A percentile compares a stretch with the other conserved stretches of the same genome.
phyloP scores from a whole-genome alignment of 345 rosid genomes.

The Lagerstroemia speciosa region DNA sequence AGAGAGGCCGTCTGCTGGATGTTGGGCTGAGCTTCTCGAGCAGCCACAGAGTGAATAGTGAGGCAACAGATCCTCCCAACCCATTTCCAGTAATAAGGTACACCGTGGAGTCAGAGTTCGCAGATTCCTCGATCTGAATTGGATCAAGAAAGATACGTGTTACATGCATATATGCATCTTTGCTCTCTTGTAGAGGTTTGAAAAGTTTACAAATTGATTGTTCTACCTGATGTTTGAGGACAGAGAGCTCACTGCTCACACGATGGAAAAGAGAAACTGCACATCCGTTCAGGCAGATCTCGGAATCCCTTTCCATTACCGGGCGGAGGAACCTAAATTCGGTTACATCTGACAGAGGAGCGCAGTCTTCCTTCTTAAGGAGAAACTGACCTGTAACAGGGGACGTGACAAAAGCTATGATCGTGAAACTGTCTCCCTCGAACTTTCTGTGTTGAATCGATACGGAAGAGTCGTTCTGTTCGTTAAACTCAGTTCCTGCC shows the following conservation, averaged over 20 bases:
- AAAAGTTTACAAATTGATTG: neutral
- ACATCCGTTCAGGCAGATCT: conserved; percentile 29
- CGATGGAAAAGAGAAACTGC: conserved; percentile 32
- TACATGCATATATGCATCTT: neutral
- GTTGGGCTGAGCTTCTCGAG: conserved; percentile 22
- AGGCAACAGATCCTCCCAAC: conserved; percentile 63
- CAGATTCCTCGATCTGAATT: neutral
- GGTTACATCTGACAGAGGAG: conserved; percentile 20
- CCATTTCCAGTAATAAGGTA: conserved; percentile 48
- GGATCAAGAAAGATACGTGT: neutral
- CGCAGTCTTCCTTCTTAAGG: conserved; percentile 11
- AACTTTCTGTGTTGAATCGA: neutral
- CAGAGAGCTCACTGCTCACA: conserved; percentile 17
- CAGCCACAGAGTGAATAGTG: conserved; percentile 60
- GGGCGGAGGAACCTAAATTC: conserved; percentile 39
- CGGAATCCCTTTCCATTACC: conserved; percentile 6
- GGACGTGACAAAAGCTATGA: conserved; percentile 17
- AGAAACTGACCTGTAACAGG: conserved; percentile 13
- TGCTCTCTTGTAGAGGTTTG: neutral
- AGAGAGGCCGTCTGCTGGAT: conserved; percentile 27
- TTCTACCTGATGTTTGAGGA: conserved; percentile 33
- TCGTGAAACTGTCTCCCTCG: neutral
- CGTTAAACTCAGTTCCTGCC: neutral
- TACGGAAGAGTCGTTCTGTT: neutral
- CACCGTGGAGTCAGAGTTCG: neutral